Evolutionary conservation across 1,139 yeast genomes (phyloP).

Genomic region (Nakaseomyces sp.): DNA sequence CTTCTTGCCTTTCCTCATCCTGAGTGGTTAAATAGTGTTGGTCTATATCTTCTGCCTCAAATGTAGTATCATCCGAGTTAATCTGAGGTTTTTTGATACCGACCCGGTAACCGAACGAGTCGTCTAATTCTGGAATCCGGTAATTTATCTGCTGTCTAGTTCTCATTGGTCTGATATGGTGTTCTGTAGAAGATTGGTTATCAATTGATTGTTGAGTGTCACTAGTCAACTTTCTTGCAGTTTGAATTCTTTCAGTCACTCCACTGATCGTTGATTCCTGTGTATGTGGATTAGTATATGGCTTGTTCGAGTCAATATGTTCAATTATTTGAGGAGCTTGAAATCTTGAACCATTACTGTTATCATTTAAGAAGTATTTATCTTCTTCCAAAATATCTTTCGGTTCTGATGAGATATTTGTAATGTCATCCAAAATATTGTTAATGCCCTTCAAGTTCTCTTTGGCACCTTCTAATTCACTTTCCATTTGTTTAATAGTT

Average conservation of each 20-base stretch:
- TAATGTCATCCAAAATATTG: background rate
- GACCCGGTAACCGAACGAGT: conserved; percentile 25
- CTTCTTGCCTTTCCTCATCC: conserved; percentile 22
- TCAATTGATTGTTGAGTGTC: background rate
- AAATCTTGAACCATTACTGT: too few relatives aligned
- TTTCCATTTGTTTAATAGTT: conserved; percentile 11
- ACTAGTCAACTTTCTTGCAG: background rate
- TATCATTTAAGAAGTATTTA: too few relatives aligned
- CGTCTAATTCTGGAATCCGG: conserved; percentile 26
- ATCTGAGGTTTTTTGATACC: conserved; percentile 12
- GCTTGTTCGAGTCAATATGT: background rate
- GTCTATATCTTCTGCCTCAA: conserved; percentile 30
- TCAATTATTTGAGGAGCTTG: too few relatives aligned
- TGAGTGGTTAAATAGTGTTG: conserved; percentile 24
- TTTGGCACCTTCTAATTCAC: conserved; percentile 10
- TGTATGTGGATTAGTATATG: background rate
- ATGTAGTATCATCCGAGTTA: conserved; percentile 18
- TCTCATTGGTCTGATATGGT: conserved; percentile 13
- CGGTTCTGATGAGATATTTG: background rate
- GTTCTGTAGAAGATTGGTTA: background rate
- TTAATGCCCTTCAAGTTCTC: conserved; percentile 5
- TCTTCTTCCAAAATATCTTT: background rate
- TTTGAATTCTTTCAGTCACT: background rate
- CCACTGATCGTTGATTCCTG: background rate
- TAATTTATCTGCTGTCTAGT: conserved; percentile 20